Conservation (phyloP, 2,329 filamentous ascomycete genomes). For the Gremmenia infestans region DNA sequence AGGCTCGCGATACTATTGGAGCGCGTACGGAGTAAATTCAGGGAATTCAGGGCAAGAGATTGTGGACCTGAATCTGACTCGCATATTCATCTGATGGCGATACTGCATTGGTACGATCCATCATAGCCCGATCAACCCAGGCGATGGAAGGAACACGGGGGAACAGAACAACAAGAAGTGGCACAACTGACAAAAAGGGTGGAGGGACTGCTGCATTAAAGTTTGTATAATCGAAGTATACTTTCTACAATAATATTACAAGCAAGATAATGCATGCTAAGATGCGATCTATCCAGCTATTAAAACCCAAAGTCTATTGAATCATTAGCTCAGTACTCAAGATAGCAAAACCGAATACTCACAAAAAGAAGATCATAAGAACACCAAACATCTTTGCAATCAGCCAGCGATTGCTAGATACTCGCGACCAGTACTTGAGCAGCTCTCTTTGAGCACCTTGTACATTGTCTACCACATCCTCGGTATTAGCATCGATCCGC, state of each 20-base stretch:
- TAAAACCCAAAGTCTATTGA: conserved; percentile 28
- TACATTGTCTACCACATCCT: conserved; percentile 98
- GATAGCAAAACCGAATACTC: conserved; percentile 29
- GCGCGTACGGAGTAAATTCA: too few relatives aligned
- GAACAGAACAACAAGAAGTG: not conserved
- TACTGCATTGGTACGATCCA: not conserved
- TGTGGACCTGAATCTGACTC: too few relatives aligned
- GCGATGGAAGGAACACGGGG: not conserved
- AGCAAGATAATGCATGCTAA: conserved; percentile 1
- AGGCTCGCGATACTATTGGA: too few relatives aligned
- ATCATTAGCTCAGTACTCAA: not conserved
- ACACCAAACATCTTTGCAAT: conserved; percentile 86
- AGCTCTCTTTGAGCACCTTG: conserved; percentile 90
- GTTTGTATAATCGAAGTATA: not conserved
- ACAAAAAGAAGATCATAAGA: conserved; percentile 88
- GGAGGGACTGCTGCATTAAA: conserved; percentile 3
- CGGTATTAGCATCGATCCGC: conserved; percentile 93
- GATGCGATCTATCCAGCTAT: conserved; percentile 18
- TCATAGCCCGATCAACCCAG: not conserved
- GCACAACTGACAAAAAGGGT: not conserved
- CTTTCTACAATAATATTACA: conserved; percentile 13
- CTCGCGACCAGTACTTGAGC: conserved; percentile 93
- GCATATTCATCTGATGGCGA: too few relatives aligned
- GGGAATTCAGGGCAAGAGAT: too few relatives aligned
- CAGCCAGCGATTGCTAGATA: conserved; percentile 93